Conservation (phyloP, 1,139 yeast species). For the Lodderomyces elongisporus region DNA sequence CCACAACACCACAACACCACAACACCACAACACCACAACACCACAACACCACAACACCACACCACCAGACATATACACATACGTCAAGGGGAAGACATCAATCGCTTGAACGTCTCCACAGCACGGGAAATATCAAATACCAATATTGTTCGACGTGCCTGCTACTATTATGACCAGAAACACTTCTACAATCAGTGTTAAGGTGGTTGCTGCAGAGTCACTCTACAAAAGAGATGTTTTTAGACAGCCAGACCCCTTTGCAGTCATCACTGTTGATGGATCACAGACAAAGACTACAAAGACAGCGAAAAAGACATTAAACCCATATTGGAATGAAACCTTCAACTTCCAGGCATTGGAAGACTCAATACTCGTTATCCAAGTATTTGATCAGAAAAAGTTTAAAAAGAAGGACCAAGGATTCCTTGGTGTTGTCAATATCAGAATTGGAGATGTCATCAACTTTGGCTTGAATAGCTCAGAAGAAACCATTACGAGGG, state of each 20-base stretch:
- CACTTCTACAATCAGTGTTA: slow-evolving; percentile 48
- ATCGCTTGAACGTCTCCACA: too few species aligned
- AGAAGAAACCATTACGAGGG: slow-evolving; percentile 90
- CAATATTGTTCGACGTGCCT: too few species aligned
- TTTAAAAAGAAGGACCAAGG: slow-evolving; percentile 98
- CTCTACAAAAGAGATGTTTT: slow-evolving; percentile 92
- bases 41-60: too few species aligned
- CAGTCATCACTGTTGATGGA: slow-evolving; percentile 95
- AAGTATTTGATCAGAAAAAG: slow-evolving; percentile 94
- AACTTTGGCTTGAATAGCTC: slow-evolving; percentile 56
- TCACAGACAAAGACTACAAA: slow-evolving; percentile 93
- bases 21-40: too few species aligned
- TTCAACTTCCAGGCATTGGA: slow-evolving; percentile 76
- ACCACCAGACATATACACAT: too few species aligned
- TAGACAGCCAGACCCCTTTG: slow-evolving; percentile 96
- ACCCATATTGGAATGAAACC: slow-evolving; percentile 97
- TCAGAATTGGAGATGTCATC: slow-evolving; percentile 83
- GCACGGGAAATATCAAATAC: too few species aligned
- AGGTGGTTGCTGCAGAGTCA: slow-evolving; percentile 94
- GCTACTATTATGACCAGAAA: slow-evolving; percentile 10
- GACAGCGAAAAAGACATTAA: slow-evolving; percentile 87
- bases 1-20: too few species aligned
- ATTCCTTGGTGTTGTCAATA: slow-evolving; percentile 93
- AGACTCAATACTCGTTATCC: slow-evolving; percentile 83
- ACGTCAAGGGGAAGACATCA: too few species aligned